Base-by-base conservation (phyloP, 305 asterid species). In the Fraxinus paxiana region DNA sequence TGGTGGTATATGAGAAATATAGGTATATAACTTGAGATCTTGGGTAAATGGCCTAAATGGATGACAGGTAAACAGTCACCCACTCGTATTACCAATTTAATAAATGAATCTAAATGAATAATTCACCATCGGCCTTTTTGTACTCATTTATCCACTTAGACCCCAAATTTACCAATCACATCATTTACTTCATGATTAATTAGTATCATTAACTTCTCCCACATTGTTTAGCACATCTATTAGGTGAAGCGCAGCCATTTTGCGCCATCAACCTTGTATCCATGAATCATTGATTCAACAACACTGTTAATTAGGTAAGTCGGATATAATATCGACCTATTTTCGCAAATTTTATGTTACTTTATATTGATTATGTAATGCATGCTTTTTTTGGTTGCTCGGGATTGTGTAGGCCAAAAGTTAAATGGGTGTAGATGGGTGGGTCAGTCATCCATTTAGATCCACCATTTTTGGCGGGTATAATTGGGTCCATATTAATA, bases 371-470 rank as follows among this genome's bases (percentile, higher is more conserved):
- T 61, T 61, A 61, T 20, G 70, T 61, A 61, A 61, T 61, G 15
- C 70, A 22, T 22, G 15, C 26, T 20, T 73, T 18, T 8, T 73
- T 73, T 38, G 77, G 61, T 73, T 82, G 79, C 73, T 71, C 8
- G 31, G 26, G 31, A 61, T 61, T 61, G 9, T 22, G 70, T 22
- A 61, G 70, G 70, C 30, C 28, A 61, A 22, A 20, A 61, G 70
- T 61, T 61, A 18, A 61, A 18, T 61, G n/a, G 15, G 15, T 20
- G 15, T 61, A 61, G 33, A 61, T 61, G 33, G 31, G 15, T 20
- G 33, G 70, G 33, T 22, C 70, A 61, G 70, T 22, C 8, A 61
- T 20, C 31, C 31, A 61, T 61, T 8, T 15, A 48, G 31, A 61
- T 22, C 70, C 70, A 61, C 31, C 26, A 61, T 61, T 61, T 61